Evolutionary conservation across 192 early-diverging fungal genomes (phyloP).

Genomic region (Coemansia sp.): DNA sequence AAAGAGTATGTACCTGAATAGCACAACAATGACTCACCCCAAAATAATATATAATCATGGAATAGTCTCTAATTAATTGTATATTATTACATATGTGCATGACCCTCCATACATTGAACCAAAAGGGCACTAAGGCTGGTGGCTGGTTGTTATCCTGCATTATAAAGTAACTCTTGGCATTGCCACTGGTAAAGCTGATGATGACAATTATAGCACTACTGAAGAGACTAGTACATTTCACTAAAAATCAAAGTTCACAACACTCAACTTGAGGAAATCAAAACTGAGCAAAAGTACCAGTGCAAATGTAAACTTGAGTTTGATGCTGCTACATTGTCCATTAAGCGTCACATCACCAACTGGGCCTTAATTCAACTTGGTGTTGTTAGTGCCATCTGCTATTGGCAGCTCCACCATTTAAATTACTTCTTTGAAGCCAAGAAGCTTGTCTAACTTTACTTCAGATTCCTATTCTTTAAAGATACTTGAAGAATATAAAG

Average conservation of each 20-base stretch:
- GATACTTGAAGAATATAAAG: background rate
- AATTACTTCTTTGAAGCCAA: constrained; percentile 87
- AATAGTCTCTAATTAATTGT: too few relatives aligned
- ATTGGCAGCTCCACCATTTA: constrained; percentile 88
- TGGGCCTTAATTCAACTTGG: constrained; percentile 87
- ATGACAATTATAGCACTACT: constrained; percentile 48
- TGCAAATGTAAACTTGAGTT: constrained; percentile 89
- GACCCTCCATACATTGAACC: background rate
- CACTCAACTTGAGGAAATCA: constrained; percentile 75
- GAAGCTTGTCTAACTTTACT: constrained; percentile 70
- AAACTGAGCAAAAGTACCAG: constrained; percentile 87
- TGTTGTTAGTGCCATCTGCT: constrained; percentile 71
- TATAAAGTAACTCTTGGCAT: constrained; percentile 61
- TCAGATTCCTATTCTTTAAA: background rate
- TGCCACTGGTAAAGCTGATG: constrained; percentile 64
- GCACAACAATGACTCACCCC: too few relatives aligned
- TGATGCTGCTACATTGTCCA: constrained; percentile 78
- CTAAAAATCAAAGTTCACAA: constrained; percentile 80
- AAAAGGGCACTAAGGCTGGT: constrained; percentile 57
- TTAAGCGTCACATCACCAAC: constrained; percentile 80
- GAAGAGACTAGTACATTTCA: constrained; percentile 64
- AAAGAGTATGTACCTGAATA: too few relatives aligned
- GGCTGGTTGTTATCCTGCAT: constrained; percentile 69
- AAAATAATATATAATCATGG: background rate
- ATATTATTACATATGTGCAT: too few relatives aligned